Evolutionary conservation across 75 land plant species (phyloP).

Genomic region (Cupressus sempervirens): DNA sequence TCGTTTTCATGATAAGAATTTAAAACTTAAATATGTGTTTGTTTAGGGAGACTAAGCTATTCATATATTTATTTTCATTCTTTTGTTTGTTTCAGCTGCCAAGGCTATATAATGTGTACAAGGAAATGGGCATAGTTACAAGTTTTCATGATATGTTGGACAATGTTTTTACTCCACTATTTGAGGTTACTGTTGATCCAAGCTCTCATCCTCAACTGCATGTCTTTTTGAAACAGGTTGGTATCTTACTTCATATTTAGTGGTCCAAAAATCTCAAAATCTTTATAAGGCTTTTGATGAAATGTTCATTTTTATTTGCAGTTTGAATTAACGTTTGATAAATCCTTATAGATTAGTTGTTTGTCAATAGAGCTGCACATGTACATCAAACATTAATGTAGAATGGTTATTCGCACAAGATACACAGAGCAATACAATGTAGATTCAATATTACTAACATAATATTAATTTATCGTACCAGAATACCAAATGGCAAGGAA

Average conservation of each 20-base stretch:
- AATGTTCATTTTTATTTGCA: not conserved
- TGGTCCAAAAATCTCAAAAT: not conserved
- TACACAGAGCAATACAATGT: too few relatives aligned
- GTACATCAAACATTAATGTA: not conserved
- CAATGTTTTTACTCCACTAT: slow-evolving; percentile 93
- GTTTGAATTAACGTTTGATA: not conserved
- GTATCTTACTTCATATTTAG: not conserved
- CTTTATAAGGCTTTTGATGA: not conserved
- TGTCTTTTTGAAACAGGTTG: slow-evolving; percentile 85
- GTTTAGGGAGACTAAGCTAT: not conserved
- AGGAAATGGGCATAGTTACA: slow-evolving; percentile 93
- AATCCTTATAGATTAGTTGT: not conserved
- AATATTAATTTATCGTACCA: too few relatives aligned
- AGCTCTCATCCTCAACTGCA: slow-evolving; percentile 97
- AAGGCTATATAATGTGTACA: slow-evolving; percentile 88
- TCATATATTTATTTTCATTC: not conserved
- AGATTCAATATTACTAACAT: too few relatives aligned
- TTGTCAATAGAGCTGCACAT: not conserved
- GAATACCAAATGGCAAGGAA: too few relatives aligned
- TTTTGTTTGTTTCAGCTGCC: slow-evolving; percentile 64
- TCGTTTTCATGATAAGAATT: not conserved
- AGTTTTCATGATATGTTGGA: slow-evolving; percentile 90
- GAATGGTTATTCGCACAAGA: too few relatives aligned
- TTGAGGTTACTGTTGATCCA: slow-evolving; percentile 95
- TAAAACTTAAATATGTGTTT: not conserved